phyloP scores from a whole-genome alignment of 768 basidiomycete species.

The Rhizopogon sp. region DNA sequence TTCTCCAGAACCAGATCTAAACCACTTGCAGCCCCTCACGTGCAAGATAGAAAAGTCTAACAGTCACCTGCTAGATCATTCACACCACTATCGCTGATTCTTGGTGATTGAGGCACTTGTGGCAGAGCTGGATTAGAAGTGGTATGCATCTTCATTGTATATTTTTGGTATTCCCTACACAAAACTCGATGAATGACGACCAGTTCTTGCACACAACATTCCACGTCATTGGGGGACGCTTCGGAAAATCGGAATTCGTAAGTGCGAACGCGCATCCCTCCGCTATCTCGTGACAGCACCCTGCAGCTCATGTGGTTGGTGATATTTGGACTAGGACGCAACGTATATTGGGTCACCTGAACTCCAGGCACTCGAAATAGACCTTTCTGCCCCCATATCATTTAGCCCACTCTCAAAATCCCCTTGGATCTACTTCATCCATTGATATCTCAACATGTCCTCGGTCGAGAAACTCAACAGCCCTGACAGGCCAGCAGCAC shows the following conservation, averaged over 20 bases:
- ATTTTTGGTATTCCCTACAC: background rate
- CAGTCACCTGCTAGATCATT: too few relatives aligned
- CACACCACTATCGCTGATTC: too few relatives aligned
- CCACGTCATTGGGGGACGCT: background rate
- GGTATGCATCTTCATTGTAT: too few relatives aligned
- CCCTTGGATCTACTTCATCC: background rate
- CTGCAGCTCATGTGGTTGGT: background rate
- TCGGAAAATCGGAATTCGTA: background rate
- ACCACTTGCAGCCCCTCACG: too few relatives aligned
- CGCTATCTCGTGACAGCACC: slow-evolving; percentile 1
- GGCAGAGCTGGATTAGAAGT: too few relatives aligned
- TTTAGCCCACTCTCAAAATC: background rate
- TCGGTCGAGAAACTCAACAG: slow-evolving; percentile 54
- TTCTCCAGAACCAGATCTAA: too few relatives aligned
- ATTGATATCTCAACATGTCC: slow-evolving; percentile 30
- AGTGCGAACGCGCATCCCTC: background rate
- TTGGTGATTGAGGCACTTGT: too few relatives aligned
- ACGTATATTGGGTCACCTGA: background rate
- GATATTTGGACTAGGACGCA: background rate
- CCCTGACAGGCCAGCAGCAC: slow-evolving; percentile 31
- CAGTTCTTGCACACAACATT: background rate
- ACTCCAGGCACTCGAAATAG: background rate
- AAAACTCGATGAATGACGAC: background rate
- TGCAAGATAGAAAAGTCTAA: too few relatives aligned
- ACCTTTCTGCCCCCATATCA: background rate